Base-by-base conservation (phyloP, 192 early-diverging fungal species). In the Coemansia sp. region DNA sequence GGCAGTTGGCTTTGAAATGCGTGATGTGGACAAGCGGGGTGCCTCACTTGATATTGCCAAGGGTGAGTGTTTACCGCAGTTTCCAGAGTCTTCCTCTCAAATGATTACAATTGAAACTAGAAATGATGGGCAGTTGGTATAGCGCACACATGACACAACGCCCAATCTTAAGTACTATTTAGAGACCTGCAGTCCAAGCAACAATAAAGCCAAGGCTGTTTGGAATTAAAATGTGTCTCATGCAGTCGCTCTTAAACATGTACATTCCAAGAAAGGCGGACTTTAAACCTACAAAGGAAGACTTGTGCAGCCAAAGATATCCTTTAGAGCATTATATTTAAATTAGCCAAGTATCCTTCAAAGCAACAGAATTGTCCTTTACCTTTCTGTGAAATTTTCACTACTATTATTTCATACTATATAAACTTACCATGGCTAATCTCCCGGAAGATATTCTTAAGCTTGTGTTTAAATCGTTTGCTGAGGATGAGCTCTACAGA, bases 121-220 rank as follows among this genome's bases (percentile, higher is more conserved):
- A 58, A 87, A 90, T 43, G 84, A 82, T 49, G 85, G 83, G 47
- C 85, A 87, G n/a, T 81, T 87, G 55, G 89, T 87, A 6, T 65
- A 88, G 69, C 82, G 87, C 57, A 87, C 89, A 2, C 84, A 88
- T 53, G 92, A 91, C 8, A 94, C 94, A 5, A 94, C 94, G 73
- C 94, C 92, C 66, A 97, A 94, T 69, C 86, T 94, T 76, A 94
- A 93, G 79, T 92, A 91, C 68, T 92, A 92, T 64, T 63, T 87
- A 25, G 91, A 94, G 41, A 73, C 89, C n/a, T 64, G 84, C 10
- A 70, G 65, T 79, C 22, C 22, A 8, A 62, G 69, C 24, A 66
- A 71, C 43, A 71, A 80, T 58, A 62, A 88, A 8, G 35, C 62
- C 1, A 76, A 73, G 3, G 85, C 83, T 29, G 80, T 4, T 66